Evolutionary conservation across 2,329 filamentous ascomycete species (phyloP).

Genomic region (Coniochaeta sp.): DNA sequence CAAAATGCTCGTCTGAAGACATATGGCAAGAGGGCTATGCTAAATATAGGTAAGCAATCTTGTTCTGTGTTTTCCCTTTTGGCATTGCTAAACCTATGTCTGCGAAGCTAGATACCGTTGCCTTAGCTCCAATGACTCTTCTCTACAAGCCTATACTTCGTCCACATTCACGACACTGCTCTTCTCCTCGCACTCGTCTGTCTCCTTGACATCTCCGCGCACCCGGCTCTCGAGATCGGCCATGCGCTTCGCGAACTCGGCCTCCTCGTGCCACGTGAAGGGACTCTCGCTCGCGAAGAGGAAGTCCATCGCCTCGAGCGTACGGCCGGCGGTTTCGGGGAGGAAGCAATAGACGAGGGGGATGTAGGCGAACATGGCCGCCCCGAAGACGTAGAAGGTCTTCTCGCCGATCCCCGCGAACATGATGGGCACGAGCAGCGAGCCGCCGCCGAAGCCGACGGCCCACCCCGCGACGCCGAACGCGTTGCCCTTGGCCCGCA

Average conservation of each 20-base stretch:
- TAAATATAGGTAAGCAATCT: too few species aligned
- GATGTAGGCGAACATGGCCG: conserved; percentile 57
- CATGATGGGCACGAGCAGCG: conserved; percentile 49
- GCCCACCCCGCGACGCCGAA: conserved; percentile 72
- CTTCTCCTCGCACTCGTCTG: conserved; percentile 1
- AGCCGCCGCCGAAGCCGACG: conserved; percentile 51
- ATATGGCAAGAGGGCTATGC: too few species aligned
- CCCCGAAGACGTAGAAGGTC: conserved; percentile 68
- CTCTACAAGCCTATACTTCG: neutral
- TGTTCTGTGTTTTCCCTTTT: too few species aligned
- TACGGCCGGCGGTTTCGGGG: conserved; percentile 67
- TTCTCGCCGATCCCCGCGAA: conserved; percentile 60
- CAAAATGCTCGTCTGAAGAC: too few species aligned
- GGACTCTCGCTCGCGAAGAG: conserved; percentile 60
- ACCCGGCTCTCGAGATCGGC: neutral
- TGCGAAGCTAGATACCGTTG: too few species aligned
- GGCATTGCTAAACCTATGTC: too few species aligned
- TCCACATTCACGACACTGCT: neutral
- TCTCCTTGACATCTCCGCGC: neutral
- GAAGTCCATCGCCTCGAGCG: conserved; percentile 68
- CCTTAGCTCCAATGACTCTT: too few species aligned
- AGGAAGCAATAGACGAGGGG: conserved; percentile 68
- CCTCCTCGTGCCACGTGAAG: conserved; percentile 56
- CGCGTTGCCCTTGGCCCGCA: conserved; percentile 67
- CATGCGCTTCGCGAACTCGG: neutral